Evolutionary conservation across 192 early-diverging fungal genomes (phyloP).

Genomic region (Mortierella claussenii): DNA sequence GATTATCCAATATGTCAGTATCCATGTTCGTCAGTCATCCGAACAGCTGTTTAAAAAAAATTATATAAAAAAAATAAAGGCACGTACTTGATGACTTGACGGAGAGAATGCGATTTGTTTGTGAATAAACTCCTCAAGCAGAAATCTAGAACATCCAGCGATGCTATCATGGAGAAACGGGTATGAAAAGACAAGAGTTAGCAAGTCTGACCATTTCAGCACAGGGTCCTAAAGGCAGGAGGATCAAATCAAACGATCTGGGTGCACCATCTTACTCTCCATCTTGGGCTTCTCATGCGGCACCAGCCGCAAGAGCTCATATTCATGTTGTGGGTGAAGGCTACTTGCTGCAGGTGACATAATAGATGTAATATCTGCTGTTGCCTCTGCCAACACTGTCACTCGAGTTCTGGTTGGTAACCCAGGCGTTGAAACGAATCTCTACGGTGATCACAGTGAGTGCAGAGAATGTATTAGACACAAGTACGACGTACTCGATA

Average conservation of each 20-base stretch:
- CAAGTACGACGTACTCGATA: too few species aligned
- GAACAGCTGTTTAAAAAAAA: too few species aligned
- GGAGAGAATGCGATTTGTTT: constrained; percentile 35
- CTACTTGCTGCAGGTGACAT: constrained; percentile 8
- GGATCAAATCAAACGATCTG: too few species aligned
- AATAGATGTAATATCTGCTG: constrained; percentile 25
- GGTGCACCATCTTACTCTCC: constrained; percentile 34
- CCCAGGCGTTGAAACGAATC: constrained; percentile 19
- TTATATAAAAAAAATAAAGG: not conserved
- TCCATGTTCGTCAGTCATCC: too few species aligned
- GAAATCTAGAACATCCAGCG: constrained; percentile 36
- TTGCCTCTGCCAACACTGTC: constrained; percentile 26
- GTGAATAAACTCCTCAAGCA: constrained; percentile 42
- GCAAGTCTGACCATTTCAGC: too few species aligned
- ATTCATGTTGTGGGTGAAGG: constrained; percentile 33
- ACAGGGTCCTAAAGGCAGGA: too few species aligned
- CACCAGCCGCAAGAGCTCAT: constrained; percentile 25
- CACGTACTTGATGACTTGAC: constrained; percentile 42
- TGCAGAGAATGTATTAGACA: too few species aligned
- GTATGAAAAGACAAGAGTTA: too few species aligned
- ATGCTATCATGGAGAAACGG: constrained; percentile 11
- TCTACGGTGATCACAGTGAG: constrained; percentile 11
- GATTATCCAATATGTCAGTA: too few species aligned
- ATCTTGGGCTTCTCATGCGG: constrained; percentile 40
- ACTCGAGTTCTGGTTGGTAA: constrained; percentile 18